phyloP scores from a whole-genome alignment of 805 yeast genomes.

The Saccharomycopsis javanensis region DNA sequence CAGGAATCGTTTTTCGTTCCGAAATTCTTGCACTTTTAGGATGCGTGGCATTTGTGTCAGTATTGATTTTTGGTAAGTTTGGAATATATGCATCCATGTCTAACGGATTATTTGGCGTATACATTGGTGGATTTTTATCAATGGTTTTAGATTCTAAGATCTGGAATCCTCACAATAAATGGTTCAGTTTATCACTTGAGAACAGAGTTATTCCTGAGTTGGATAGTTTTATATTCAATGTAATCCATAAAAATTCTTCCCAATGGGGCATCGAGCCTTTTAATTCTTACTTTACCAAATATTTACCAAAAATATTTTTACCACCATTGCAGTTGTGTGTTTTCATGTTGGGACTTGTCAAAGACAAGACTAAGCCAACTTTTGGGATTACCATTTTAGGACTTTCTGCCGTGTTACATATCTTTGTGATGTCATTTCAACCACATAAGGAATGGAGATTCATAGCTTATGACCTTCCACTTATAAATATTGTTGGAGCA shows the following conservation, averaged over 20 bases:
- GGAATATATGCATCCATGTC: slow-evolving; percentile 32
- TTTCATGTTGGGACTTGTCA: slow-evolving; percentile 60
- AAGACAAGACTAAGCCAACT: slow-evolving; percentile 47
- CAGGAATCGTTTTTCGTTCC: slow-evolving; percentile 60
- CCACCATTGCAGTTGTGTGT: slow-evolving; percentile 71
- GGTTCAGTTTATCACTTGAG: slow-evolving; percentile 27
- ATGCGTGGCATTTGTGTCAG: slow-evolving; percentile 38
- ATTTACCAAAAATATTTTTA: slow-evolving; percentile 26
- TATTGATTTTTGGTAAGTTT: slow-evolving; percentile 38
- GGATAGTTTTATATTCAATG: slow-evolving; percentile 63
- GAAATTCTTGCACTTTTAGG: slow-evolving; percentile 54
- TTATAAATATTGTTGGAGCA: slow-evolving; percentile 55
- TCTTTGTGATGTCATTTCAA: slow-evolving; percentile 62
- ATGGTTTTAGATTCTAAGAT: slow-evolving; percentile 59
- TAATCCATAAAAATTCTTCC: slow-evolving; percentile 59
- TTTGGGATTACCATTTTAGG: slow-evolving; percentile 36
- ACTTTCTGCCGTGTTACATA: slow-evolving; percentile 42
- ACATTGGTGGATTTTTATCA: slow-evolving; percentile 41
- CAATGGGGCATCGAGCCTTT: slow-evolving; percentile 85
- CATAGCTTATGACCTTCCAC: slow-evolving; percentile 65
- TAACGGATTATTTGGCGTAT: slow-evolving; percentile 38
- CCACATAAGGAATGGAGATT: slow-evolving; percentile 96
- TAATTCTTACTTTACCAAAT: slow-evolving; percentile 48
- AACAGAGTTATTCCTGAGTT: slow-evolving; percentile 60
- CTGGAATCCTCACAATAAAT: slow-evolving; percentile 83